These are phyloP conservation scores for Pseudomonodictys pantanalensis DNA, from an alignment of 495 filamentous ascomycete species.

Conservation along the genomic window DNA sequence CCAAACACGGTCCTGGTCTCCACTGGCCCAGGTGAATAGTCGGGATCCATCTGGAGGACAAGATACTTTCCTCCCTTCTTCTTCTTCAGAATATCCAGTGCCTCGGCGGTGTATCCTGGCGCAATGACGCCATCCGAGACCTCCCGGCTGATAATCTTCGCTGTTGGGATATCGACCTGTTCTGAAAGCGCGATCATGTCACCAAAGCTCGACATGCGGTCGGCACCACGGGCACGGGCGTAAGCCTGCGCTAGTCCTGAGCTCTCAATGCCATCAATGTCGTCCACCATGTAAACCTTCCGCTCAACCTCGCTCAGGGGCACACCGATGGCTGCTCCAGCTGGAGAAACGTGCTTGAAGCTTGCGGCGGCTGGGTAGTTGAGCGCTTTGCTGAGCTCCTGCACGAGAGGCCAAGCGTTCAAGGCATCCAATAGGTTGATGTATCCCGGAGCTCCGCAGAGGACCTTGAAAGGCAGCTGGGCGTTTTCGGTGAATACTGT, in stretches of 20 bases:
- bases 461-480: slow-evolving; percentile 89
- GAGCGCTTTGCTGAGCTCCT: slow-evolving; percentile 87
- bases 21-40: slow-evolving; percentile 69
- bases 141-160: slow-evolving; percentile 95
- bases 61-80: slow-evolving; percentile 99
- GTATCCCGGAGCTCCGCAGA: slow-evolving; percentile 89
- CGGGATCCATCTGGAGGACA: slow-evolving; percentile 87
- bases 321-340: slow-evolving; percentile 89
- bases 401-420: slow-evolving; percentile 94
- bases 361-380: slow-evolving; percentile 89
- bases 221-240: slow-evolving; percentile 87
- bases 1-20: slow-evolving; percentile 88
- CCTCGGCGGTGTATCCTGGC: slow-evolving; percentile 76
- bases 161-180: slow-evolving; percentile 79
- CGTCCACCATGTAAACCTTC: slow-evolving; percentile 97
- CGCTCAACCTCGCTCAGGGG: slow-evolving; percentile 81
- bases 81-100: slow-evolving; percentile 88
- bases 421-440: slow-evolving; percentile 96
- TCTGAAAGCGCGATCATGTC: slow-evolving; percentile 93
- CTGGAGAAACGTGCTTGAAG: slow-evolving; percentile 98
- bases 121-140: slow-evolving; percentile 97
- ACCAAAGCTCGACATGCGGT: slow-evolving; percentile 96
- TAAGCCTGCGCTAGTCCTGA: slow-evolving; percentile 90
- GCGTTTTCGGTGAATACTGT: slow-evolving; percentile 71
- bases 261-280: slow-evolving; percentile 80